Evolutionary conservation across 176 grass and related monocot genomes (phyloP).

Genomic region (Tuctoria greenei): DNA sequence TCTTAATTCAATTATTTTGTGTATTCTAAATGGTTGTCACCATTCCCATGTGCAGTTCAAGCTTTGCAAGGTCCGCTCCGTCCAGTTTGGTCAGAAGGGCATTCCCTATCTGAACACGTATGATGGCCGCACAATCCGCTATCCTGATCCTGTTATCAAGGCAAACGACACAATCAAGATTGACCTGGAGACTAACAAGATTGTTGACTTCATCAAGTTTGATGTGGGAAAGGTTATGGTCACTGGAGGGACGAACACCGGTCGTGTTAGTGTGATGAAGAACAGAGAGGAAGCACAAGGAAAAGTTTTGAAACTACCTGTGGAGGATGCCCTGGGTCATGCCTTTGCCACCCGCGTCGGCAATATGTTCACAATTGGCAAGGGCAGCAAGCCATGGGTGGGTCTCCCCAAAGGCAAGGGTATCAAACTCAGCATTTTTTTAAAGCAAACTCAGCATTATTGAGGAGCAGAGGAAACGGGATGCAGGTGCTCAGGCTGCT

Average conservation of each 20-base stretch:
- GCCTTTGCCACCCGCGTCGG: slow-evolving; percentile 54
- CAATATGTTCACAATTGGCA: slow-evolving; percentile 68
- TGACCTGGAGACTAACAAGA: slow-evolving; percentile 60
- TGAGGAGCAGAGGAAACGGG: slow-evolving; percentile 59
- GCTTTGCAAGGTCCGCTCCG: slow-evolving; percentile 66
- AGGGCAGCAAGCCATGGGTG: slow-evolving; percentile 61
- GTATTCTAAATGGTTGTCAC: too few relatives aligned
- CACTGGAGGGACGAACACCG: slow-evolving; percentile 63
- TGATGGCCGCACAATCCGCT: slow-evolving; percentile 63
- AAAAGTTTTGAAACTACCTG: slow-evolving; percentile 58
- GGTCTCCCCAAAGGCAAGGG: slow-evolving; percentile 66
- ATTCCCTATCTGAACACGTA: slow-evolving; percentile 69
- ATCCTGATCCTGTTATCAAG: slow-evolving; percentile 67
- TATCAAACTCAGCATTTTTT: slow-evolving; percentile 62
- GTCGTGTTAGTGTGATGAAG: slow-evolving; percentile 62
- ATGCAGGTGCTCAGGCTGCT: slow-evolving; percentile 32
- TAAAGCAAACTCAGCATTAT: slow-evolving; percentile 67
- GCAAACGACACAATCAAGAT: slow-evolving; percentile 71
- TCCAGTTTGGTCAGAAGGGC: slow-evolving; percentile 63
- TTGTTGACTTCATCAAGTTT: slow-evolving; percentile 69
- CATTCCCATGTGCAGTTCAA: slow-evolving; percentile 31
- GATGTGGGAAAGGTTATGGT: slow-evolving; percentile 69
- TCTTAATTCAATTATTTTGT: too few relatives aligned
- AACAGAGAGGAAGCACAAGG: slow-evolving; percentile 72
- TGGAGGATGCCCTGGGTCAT: slow-evolving; percentile 60